Percentiles rank a stretch among this genome's conserved stretches.
Evolutionary conservation across 208 protist species (phyloP).

Genomic region (Jaenimonas drosophilae): DNA sequence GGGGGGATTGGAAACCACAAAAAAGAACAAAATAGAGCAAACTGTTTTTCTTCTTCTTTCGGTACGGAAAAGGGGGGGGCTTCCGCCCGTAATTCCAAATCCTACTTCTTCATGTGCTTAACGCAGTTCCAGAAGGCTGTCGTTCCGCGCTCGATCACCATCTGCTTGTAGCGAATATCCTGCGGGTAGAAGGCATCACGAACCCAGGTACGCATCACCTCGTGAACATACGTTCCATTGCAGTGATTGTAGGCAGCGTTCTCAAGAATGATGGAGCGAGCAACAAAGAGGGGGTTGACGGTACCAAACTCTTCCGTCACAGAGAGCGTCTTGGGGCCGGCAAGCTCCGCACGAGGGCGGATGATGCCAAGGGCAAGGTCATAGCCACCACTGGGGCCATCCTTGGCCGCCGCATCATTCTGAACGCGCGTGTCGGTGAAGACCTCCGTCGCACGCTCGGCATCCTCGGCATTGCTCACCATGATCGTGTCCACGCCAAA

Average conservation of each 20-base stretch:
- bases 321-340: conserved; percentile 23
- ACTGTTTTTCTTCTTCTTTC: too few species aligned
- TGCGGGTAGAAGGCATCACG: conserved; percentile 80
- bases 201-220: conserved; percentile 61
- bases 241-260: conserved; percentile 51
- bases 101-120: conserved; percentile 8
- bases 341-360: conserved; percentile 21
- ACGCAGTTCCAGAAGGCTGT: conserved; percentile 20
- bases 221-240: conserved; percentile 49
- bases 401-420: conserved; percentile 13
- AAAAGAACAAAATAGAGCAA: too few species aligned
- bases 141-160: conserved; percentile 27
- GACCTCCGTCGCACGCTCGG: conserved; percentile 9
- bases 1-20: too few species aligned
- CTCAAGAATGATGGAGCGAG: too few species aligned
- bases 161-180: conserved; percentile 44
- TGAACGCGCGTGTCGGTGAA: conserved; percentile 31
- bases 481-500: conserved; percentile 65
- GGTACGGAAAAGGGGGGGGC: too few species aligned
- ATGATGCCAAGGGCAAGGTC: conserved; percentile 31
- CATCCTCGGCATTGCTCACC: conserved; percentile 17
- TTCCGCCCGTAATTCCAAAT: too few species aligned
- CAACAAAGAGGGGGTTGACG: conserved; percentile 35
- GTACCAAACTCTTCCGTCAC: conserved; percentile 79
- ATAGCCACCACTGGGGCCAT: conserved; percentile 27